These are phyloP conservation scores for Fraxinus velutina DNA, from an alignment of 305 asterid species.

Conservation along the genomic window DNA sequence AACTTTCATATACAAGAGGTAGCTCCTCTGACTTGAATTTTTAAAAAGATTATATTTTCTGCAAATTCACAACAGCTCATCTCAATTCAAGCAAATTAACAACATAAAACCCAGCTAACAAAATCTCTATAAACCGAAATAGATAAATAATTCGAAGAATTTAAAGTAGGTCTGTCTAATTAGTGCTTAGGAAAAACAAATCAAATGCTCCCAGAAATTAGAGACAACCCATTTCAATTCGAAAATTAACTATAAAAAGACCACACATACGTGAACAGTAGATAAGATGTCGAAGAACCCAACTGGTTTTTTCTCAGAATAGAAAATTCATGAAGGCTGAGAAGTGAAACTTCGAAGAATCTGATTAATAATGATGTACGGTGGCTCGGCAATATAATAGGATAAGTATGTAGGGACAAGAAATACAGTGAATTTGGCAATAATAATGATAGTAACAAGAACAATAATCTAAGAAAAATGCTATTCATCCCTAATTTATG, in stretches of 20 bases:
- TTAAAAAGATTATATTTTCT: neutral
- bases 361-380: slow-evolving; percentile 19
- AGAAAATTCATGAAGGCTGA: slow-evolving; percentile 3
- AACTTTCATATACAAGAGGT: neutral
- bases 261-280: slow-evolving; percentile 3
- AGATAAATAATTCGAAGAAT: neutral
- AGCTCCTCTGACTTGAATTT: neutral
- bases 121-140: neutral
- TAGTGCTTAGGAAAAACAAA: neutral
- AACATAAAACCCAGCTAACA: neutral
- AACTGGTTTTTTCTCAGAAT: slow-evolving; percentile 5
- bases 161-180: neutral
- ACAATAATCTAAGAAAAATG: slow-evolving; percentile 19
- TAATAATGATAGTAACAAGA: neutral
- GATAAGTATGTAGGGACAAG: neutral
- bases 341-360: slow-evolving; percentile 32
- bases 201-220: neutral
- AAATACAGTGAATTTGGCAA: slow-evolving; percentile 10
- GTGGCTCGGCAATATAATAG: slow-evolving; percentile 16
- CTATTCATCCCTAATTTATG: no score
- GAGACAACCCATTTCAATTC: slow-evolving; percentile 17
- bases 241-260: neutral
- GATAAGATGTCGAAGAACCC: neutral
- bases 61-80: neutral
- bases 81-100: neutral